Evolutionary conservation across 1,139 yeast species (phyloP).

Genomic region (Debaryomycetaceae sp.): DNA sequence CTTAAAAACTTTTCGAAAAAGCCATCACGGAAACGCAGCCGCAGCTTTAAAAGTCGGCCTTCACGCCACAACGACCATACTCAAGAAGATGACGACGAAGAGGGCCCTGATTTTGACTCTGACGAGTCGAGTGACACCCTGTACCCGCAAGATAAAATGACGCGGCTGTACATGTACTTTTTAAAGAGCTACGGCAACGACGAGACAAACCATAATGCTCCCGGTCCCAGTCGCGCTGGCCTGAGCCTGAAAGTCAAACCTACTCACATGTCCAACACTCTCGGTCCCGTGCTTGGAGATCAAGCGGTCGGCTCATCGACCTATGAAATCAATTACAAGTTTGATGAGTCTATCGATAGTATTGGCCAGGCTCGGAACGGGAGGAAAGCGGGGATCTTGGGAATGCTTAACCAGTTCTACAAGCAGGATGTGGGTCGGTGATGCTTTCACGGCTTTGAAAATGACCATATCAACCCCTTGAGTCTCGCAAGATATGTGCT

Average conservation of each 20-base stretch:
- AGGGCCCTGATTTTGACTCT: slow-evolving; percentile 7
- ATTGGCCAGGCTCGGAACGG: slow-evolving; percentile 13
- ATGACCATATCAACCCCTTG: not conserved
- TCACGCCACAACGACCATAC: slow-evolving; percentile 3
- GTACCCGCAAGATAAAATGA: slow-evolving; percentile 75
- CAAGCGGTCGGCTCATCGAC: slow-evolving; percentile 16
- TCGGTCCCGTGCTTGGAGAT: too few species aligned
- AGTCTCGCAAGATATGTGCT: not conserved
- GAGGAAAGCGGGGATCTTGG: slow-evolving; percentile 58
- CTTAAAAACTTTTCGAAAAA: slow-evolving; percentile 40
- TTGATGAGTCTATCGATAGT: slow-evolving; percentile 23
- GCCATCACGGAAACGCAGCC: slow-evolving; percentile 16
- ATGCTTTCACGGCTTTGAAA: not conserved
- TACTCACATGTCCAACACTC: not conserved
- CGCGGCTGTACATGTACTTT: slow-evolving; percentile 79
- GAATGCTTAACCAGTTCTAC: slow-evolving; percentile 75
- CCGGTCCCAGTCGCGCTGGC: not conserved
- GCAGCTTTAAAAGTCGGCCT: slow-evolving; percentile 7
- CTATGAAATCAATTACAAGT: slow-evolving; percentile 20
- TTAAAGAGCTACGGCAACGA: slow-evolving; percentile 61
- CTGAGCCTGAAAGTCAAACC: not conserved
- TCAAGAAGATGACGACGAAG: slow-evolving; percentile 6
- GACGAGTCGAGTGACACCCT: slow-evolving; percentile 31
- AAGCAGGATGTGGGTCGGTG: slow-evolving; percentile 34
- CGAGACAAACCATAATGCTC: slow-evolving; percentile 1